Conservation (phyloP, 257 asterid genomes). For the Linaria vulgaris region DNA sequence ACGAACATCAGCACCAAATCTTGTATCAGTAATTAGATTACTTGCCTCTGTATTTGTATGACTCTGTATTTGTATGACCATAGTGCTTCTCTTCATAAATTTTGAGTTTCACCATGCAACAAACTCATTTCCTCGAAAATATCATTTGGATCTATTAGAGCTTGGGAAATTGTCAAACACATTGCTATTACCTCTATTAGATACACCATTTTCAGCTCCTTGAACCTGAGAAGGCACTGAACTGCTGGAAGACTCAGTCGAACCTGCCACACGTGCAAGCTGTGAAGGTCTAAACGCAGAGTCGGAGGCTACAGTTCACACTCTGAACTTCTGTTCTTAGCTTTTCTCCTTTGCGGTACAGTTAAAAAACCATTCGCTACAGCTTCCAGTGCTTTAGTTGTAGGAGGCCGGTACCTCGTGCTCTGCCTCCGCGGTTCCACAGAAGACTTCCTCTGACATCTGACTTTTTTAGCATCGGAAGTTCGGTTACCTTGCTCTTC, state of each 20-base stretch:
- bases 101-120: too few species aligned
- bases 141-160: conserved; percentile 27
- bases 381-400: conserved; percentile 56
- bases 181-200: conserved; percentile 12
- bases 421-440: conserved; percentile 41
- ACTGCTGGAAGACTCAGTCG: conserved; percentile 30
- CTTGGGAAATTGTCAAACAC: conserved; percentile 22
- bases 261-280: conserved; percentile 35
- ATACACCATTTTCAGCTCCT: conserved; percentile 32
- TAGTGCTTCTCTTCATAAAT: too few species aligned
- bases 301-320: conserved; percentile 31
- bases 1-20: too few species aligned
- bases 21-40: too few species aligned
- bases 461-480: neutral
- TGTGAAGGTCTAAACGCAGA: conserved; percentile 40
- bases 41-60: too few species aligned
- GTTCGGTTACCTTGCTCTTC: too few species aligned
- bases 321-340: conserved; percentile 28
- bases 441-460: conserved; percentile 7
- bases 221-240: conserved; percentile 30
- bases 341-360: conserved; percentile 34
- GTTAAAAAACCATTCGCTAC: conserved; percentile 52
- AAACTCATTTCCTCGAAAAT: neutral
- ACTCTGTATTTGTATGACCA: too few species aligned
- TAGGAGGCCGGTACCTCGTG: conserved; percentile 55